A percentile compares a stretch with the other conserved stretches of the same genome.
These are phyloP conservation scores for Trypethelium eluteriae DNA, from an alignment of 495 filamentous ascomycete species.

Conservation along the genomic window DNA sequence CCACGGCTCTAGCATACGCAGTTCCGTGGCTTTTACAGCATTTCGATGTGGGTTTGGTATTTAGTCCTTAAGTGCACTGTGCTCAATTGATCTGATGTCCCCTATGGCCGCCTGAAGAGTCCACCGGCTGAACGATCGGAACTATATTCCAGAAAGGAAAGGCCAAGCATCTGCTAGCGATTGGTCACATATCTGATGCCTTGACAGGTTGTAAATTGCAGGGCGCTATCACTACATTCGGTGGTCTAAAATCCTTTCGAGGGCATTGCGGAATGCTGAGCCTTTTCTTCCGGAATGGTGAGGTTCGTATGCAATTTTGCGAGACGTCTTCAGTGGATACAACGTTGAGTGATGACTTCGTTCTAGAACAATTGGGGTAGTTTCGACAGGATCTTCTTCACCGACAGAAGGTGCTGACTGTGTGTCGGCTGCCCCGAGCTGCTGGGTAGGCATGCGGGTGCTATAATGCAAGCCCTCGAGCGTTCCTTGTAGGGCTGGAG, in stretches of 20 bases:
- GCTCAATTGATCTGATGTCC: not conserved
- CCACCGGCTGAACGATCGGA: slow-evolving; percentile 2
- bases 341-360: not conserved
- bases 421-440: not conserved
- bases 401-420: slow-evolving; percentile 10
- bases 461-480: not conserved
- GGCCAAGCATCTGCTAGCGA: not conserved
- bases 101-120: slow-evolving; percentile 3
- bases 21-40: not conserved
- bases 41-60: not conserved
- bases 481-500: slow-evolving; percentile 11
- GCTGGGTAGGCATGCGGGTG: not conserved
- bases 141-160: not conserved
- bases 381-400: slow-evolving; percentile 4
- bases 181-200: not conserved
- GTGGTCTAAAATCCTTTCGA: no score
- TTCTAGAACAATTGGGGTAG: not conserved
- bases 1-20: not conserved
- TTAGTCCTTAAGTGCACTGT: not conserved
- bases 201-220: not conserved
- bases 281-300: no score
- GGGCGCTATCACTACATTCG: not conserved
- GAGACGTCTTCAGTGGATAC: not conserved
- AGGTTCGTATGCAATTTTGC: no score
- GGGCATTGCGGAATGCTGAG: no score